phyloP scores from a whole-genome alignment of 768 basidiomycete species.

The Kwoniella sp. region DNA sequence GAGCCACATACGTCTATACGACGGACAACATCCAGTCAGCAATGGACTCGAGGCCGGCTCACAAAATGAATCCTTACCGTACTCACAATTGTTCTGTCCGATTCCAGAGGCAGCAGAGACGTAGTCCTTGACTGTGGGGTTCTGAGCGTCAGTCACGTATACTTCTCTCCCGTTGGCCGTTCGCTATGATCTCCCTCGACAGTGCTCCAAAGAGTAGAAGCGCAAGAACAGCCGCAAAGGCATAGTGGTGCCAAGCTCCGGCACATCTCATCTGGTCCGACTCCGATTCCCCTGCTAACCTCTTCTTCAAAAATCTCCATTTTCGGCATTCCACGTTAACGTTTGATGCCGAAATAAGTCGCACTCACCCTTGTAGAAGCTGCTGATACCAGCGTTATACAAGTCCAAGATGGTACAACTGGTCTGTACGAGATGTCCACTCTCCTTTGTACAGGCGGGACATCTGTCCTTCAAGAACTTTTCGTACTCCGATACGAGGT shows the following conservation, averaged over 20 bases:
- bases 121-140: conserved; percentile 72
- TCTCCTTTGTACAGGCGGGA: conserved; percentile 66
- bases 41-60: not conserved
- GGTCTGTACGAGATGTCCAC: conserved; percentile 90
- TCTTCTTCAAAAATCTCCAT: too few species aligned
- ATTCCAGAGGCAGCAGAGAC: conserved; percentile 72
- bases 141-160: not conserved
- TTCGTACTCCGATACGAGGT: conserved; percentile 91
- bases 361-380: conserved; percentile 72
- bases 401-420: conserved; percentile 97
- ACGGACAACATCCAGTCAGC: conserved; percentile 1
- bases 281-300: too few species aligned
- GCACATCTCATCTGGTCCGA: too few species aligned
- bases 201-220: too few species aligned
- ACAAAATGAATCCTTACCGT: too few species aligned
- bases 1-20: conserved; percentile 19
- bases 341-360: too few species aligned
- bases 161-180: not conserved
- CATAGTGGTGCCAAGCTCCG: too few species aligned
- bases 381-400: conserved; percentile 63
- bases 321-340: too few species aligned
- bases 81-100: conserved; percentile 76
- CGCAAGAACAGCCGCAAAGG: too few species aligned
- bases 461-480: conserved; percentile 77
- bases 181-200: too few species aligned